Percentiles rank a stretch among this genome's conserved stretches.
Conservation (phyloP, 257 asterid genomes). For the Rehmannia glutinosa region DNA sequence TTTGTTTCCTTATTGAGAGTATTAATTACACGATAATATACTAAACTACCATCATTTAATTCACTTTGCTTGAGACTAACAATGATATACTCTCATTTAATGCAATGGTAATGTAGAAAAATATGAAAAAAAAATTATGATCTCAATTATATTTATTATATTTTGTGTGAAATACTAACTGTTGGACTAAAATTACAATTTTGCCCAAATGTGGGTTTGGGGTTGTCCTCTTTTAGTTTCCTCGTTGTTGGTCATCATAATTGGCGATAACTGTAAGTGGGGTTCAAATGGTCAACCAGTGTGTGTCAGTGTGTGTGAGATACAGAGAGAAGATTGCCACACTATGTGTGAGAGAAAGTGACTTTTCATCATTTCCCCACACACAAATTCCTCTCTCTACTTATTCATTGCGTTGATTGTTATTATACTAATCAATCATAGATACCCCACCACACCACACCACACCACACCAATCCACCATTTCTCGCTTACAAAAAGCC, state of each 20-base stretch:
- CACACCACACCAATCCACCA: constrained; percentile 11
- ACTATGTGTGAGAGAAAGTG: constrained; percentile 10
- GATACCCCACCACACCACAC: background rate
- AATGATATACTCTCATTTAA: too few relatives aligned
- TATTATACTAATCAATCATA: constrained; percentile 20
- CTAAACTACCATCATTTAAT: too few relatives aligned
- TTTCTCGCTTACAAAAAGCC: constrained; percentile 26
- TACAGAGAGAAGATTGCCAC: background rate
- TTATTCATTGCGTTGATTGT: constrained; percentile 31
- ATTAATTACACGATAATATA: too few relatives aligned
- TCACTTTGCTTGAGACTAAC: too few relatives aligned
- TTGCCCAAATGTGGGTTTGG: background rate
- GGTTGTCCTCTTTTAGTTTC: constrained; percentile 22
- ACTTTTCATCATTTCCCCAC: constrained; percentile 31
- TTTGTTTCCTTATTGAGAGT: too few relatives aligned
- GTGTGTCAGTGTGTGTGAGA: background rate
- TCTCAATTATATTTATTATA: too few relatives aligned
- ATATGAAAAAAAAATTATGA: too few relatives aligned
- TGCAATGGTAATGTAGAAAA: too few relatives aligned
- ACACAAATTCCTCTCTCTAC: constrained; percentile 17
- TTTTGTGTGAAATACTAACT: too few relatives aligned
- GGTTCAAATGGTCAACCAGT: constrained; percentile 19
- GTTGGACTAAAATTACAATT: too few relatives aligned
- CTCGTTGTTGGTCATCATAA: constrained; percentile 31
- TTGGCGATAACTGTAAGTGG: constrained; percentile 22